Evolutionary conservation across 2,329 filamentous ascomycete species (phyloP), one percentile per base, ranked within the genome.

Genomic region (Periconia macrospinosa): DNA sequence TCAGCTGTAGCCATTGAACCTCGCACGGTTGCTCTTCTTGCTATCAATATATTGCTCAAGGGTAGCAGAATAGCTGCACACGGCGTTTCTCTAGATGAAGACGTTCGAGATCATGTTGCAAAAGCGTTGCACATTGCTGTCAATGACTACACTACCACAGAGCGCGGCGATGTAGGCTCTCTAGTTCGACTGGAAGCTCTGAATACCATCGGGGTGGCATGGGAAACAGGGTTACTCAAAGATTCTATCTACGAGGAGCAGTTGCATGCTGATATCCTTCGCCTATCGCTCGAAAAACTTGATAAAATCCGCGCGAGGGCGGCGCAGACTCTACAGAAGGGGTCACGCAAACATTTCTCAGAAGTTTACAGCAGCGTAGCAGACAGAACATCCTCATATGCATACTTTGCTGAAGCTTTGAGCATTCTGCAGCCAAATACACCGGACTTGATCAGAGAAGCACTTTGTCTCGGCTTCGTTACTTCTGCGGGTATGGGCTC

Each of bases 81-180:
- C 5, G 44, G 45, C 3, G 15, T 1, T 23, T 35, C 50, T 19
- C 44, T 55, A 14, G 18, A 45, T 50, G 2, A 53, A 62, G 14
- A 54, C 57, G 43, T 35, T 50, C 19, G 55, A 62, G 54, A 60
- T 11, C 65, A 67, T 41, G 59, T 75, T 18, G 55, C 59, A 8
- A 60, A 52, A 20, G 72, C 73, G 7, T 53, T 76, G 7, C 66
- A 72, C 27, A 63, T 65, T 27, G 76, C 87, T 0, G 75, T 99
- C 27, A 88, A 93, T 60, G 92, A 99, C 69, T 97, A 97, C 67
- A 96, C 91, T 0, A 92, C 91, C 3, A 93, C 91, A 60, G 87
- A 92, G 14, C 82, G 92, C 52, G 94, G 94, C 15, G 94, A 99
- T 67, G 83, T 97, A 46, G 94, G 94, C 6, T 96, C 92, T 0